phyloP scores from a whole-genome alignment of 2,329 filamentous ascomycete genomes.

The Monosporascus sp. region DNA sequence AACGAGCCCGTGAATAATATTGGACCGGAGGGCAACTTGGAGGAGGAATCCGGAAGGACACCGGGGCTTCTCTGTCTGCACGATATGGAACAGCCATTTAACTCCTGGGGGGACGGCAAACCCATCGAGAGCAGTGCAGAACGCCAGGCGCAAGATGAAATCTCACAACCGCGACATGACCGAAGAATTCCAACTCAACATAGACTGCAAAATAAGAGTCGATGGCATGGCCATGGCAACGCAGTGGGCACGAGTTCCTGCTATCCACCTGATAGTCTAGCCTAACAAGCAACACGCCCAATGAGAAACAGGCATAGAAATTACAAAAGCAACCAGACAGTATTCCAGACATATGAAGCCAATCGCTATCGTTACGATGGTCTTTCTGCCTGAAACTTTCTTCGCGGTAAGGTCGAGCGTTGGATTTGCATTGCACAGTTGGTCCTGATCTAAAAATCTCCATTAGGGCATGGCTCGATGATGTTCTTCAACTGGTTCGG shows the following conservation, averaged over 20 bases:
- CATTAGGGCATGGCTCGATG: conserved; percentile 19
- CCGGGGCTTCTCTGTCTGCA: background rate
- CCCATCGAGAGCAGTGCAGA: conserved; percentile 1
- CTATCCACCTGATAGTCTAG: background rate
- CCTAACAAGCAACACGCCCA: conserved; percentile 15
- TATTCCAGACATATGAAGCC: conserved; percentile 25
- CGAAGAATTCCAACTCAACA: conserved; percentile 27
- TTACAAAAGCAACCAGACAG: conserved; percentile 20
- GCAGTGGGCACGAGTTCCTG: conserved; percentile 24
- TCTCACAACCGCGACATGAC: conserved; percentile 16
- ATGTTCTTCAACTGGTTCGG: conserved; percentile 20
- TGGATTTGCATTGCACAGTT: no score
- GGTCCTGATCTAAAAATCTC: background rate
- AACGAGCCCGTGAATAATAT: no score
- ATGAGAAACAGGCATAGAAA: conserved; percentile 24
- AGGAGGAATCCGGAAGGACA: background rate
- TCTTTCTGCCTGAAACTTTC: conserved; percentile 28
- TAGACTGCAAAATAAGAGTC: conserved; percentile 29
- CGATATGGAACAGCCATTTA: background rate
- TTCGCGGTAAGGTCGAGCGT: conserved; percentile 15
- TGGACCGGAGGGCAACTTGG: no score
- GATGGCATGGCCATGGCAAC: conserved; percentile 31
- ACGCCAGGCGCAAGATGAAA: conserved; percentile 10
- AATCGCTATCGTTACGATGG: conserved; percentile 26
- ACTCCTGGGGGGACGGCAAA: background rate